These are phyloP conservation scores for Eucalyptus cloeziana DNA, from an alignment of 345 rosid species.

Conservation along the genomic window DNA sequence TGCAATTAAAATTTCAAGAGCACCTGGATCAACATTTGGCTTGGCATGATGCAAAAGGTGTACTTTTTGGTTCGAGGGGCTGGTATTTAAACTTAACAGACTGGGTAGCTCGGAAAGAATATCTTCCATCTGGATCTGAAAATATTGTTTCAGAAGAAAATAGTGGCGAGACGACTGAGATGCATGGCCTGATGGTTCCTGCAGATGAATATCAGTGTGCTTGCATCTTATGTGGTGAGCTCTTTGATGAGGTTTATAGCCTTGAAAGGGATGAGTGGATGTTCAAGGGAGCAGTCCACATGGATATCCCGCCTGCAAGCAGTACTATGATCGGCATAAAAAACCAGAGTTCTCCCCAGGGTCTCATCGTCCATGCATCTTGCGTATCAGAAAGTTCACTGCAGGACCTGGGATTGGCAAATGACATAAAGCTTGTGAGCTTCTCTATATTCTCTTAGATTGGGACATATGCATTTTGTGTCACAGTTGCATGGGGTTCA, in stretches of 20 bases:
- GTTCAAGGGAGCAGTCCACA: constrained; percentile 65
- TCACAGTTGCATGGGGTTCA: not conserved
- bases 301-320: constrained; percentile 18
- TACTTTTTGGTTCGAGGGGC: constrained; percentile 25
- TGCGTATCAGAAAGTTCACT: constrained; percentile 44
- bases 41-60: constrained; percentile 51
- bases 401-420: constrained; percentile 37
- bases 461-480: not conserved
- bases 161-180: constrained; percentile 12
- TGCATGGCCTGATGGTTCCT: constrained; percentile 38
- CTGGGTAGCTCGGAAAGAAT: constrained; percentile 52
- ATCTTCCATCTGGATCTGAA: constrained; percentile 24
- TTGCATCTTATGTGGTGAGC: constrained; percentile 79
- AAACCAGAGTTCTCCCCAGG: constrained; percentile 13
- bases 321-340: not conserved
- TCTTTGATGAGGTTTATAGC: constrained; percentile 78
- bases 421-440: constrained; percentile 51
- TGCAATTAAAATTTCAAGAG: constrained; percentile 55
- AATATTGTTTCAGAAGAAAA: constrained; percentile 12
- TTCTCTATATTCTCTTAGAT: not conserved
- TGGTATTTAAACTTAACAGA: constrained; percentile 59
- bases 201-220: constrained; percentile 82
- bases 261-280: constrained; percentile 55
- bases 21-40: constrained; percentile 63
- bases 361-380: constrained; percentile 55